Base-by-base conservation (phyloP, 306 rosid genomes). In the Trichosanthes cucumerina region DNA sequence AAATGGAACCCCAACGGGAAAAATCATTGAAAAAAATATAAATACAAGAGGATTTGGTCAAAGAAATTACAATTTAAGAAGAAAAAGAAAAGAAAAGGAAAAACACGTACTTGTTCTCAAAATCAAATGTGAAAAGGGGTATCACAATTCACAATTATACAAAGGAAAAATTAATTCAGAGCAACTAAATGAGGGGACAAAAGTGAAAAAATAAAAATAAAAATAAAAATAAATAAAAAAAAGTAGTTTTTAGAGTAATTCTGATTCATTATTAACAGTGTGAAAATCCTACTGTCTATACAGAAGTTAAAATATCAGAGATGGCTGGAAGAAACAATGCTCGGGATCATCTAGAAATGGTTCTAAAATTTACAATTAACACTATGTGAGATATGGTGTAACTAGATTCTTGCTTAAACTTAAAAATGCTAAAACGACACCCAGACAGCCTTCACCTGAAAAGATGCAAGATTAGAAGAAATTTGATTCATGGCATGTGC, bases 401-500 rank as follows among this genome's bases (percentile, higher is more conserved):
- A 68, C 33, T 43, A 70, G 2, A 70, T 49, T 75, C 18, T 33
- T 33, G 47, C n/a, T 74, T 47, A 7, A 26, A 34, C 78, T 74
- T 26, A 33, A 19, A 75, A 38, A 75, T 7, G 34, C 69, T 54
- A 46, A n/a, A 75, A 13, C 15, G 80, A 36, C 8, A 73, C 78
- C 60, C 62, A 64, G 59, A 47, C 23, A 47, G 38, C 77, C n/a
- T 76, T 77, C 53, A 86, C 89, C 89, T 82, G 89, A 80, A 80
- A 82, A 80, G 79, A 77, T 73, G 85, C 76, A 54, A 86, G 79
- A 33, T 86, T 86, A 36, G 84, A 80, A 9, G 89, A 86, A 28
- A 86, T 84, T 74, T 84, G 89, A 84, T 82, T 82, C 86, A 86
- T 78, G 73, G 85, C 86, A 46, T 86, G 82, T 2, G 81, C 79